phyloP scores from a whole-genome alignment of 2,329 filamentous ascomycete species.

The Sordariomycetes sp. region DNA sequence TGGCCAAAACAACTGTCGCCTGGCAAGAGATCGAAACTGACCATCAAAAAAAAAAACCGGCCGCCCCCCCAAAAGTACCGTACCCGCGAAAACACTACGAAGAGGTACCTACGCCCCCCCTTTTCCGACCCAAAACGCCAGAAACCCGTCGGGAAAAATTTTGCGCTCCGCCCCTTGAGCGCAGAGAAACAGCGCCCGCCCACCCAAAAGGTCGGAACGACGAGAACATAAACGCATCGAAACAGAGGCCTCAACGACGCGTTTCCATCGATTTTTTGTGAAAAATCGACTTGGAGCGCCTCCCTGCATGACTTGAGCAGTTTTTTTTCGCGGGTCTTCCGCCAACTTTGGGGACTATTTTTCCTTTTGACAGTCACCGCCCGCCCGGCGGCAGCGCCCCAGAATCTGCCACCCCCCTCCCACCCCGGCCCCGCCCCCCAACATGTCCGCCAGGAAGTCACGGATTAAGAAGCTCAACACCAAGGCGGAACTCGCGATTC shows the following conservation, averaged over 20 bases:
- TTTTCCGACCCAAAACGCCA: not conserved
- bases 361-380: constrained; percentile 14
- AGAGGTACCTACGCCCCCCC: not conserved
- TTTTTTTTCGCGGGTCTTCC: constrained; percentile 50
- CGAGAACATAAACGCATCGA: constrained; percentile 3
- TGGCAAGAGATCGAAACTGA: not conserved
- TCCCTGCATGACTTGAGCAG: constrained; percentile 47
- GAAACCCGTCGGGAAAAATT: constrained; percentile 2
- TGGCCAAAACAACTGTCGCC: constrained; percentile 3
- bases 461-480: constrained; percentile 84
- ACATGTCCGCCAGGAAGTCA: constrained; percentile 54
- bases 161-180: constrained; percentile 2
- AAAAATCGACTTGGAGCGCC: constrained; percentile 41
- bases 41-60: not conserved
- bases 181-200: constrained; percentile 2
- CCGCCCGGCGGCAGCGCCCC: not conserved
- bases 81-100: not conserved
- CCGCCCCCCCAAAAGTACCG: constrained; percentile 3
- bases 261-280: constrained; percentile 32
- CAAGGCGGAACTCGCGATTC: constrained; percentile 76
- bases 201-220: not conserved
- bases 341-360: constrained; percentile 22
- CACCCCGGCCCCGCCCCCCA: constrained; percentile 1
- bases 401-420: constrained; percentile 31
- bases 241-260: constrained; percentile 13